These are phyloP conservation scores for Exophiala bonariae DNA, from an alignment of 2,329 filamentous ascomycete species.

Conservation along the genomic window DNA sequence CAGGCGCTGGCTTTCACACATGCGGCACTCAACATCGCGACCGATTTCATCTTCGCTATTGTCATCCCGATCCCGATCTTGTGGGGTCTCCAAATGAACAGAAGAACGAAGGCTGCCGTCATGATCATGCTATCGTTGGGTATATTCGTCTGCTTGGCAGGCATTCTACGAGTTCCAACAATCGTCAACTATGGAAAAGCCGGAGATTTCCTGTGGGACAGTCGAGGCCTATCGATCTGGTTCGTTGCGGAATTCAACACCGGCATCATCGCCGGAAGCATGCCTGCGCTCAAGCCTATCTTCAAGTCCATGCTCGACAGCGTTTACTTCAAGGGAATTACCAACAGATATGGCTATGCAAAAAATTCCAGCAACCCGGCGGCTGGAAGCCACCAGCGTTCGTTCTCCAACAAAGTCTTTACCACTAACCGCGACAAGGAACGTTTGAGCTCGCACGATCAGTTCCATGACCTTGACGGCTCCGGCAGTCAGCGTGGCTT, in stretches of 20 bases:
- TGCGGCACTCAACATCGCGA: constrained; percentile 39
- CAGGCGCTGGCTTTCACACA: constrained; percentile 47
- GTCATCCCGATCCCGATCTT: constrained; percentile 44
- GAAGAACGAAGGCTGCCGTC: constrained; percentile 38
- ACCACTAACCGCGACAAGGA: not conserved
- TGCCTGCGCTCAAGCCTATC: constrained; percentile 35
- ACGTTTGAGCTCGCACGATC: not conserved
- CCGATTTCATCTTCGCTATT: constrained; percentile 41
- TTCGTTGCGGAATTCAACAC: constrained; percentile 37
- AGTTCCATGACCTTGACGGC: not conserved
- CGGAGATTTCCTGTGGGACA: constrained; percentile 48
- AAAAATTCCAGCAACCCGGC: not conserved
- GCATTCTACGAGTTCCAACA: constrained; percentile 43
- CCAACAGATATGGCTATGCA: constrained; percentile 2
- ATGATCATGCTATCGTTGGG: constrained; percentile 41
- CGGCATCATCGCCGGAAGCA: constrained; percentile 34
- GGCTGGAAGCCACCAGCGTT: not conserved
- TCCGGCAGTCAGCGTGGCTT: not conserved
- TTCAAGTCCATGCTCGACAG: constrained; percentile 31
- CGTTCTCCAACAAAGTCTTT: not conserved
- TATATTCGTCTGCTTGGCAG: constrained; percentile 46
- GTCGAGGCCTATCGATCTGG: constrained; percentile 51
- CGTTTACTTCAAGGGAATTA: constrained; percentile 2
- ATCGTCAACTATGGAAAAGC: constrained; percentile 41
- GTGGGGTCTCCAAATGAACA: constrained; percentile 41